phyloP scores from a whole-genome alignment of 257 asterid genomes.

The Primulina eburnea region DNA sequence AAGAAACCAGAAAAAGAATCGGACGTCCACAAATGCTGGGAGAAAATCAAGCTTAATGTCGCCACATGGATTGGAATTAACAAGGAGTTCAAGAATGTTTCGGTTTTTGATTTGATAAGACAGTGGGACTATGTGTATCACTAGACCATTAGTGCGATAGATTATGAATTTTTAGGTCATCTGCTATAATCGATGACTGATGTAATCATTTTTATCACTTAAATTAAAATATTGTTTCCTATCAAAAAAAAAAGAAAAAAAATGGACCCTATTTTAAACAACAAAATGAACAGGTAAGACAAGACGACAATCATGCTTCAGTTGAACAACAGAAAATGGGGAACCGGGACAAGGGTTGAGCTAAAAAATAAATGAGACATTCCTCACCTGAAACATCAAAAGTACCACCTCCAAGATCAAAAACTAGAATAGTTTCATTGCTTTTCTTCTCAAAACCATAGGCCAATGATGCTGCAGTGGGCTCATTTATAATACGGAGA shows the following conservation, averaged over 20 bases:
- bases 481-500: slow-evolving; percentile 83
- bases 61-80: no score
- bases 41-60: no score
- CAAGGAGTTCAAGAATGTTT: no score
- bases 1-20: no score
- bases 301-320: neutral
- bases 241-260: neutral
- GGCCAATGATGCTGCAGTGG: slow-evolving; percentile 91
- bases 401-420: slow-evolving; percentile 92
- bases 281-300: neutral
- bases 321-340: slow-evolving; percentile 4
- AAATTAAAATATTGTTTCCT: no score
- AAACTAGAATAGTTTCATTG: slow-evolving; percentile 80
- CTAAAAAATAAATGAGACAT: slow-evolving; percentile 1
- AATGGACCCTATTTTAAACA: neutral
- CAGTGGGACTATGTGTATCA: no score
- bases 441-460: slow-evolving; percentile 88
- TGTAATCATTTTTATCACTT: no score
- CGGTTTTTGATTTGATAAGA: no score
- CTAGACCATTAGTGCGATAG: no score
- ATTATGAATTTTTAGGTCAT: no score
- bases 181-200: no score
- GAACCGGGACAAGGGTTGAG: neutral
- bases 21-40: no score
- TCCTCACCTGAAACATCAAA: slow-evolving; percentile 81